Evolutionary conservation across 805 yeast species (phyloP).

Genomic region (Myxozyma melibiosi): DNA sequence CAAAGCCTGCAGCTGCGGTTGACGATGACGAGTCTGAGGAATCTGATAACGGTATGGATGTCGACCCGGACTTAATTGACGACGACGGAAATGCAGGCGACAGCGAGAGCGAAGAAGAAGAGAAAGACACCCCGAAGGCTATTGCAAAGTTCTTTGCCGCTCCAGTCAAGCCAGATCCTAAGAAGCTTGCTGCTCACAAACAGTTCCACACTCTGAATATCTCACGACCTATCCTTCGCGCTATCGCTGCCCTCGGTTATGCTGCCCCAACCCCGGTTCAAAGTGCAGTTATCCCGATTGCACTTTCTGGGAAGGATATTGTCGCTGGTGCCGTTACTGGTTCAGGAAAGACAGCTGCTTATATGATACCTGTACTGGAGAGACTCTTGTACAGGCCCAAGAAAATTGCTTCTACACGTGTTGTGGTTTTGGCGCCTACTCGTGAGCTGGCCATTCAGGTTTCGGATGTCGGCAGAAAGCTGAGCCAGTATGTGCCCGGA

Average conservation of each 20-base stretch:
- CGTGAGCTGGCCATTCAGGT: slow-evolving; percentile 98
- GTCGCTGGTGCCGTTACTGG: slow-evolving; percentile 99
- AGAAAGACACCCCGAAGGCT: slow-evolving; percentile 76
- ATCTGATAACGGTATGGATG: slow-evolving; percentile 38
- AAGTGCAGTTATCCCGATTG: slow-evolving; percentile 89
- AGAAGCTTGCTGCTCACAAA: slow-evolving; percentile 55
- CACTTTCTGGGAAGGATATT: slow-evolving; percentile 89
- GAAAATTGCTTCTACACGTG: slow-evolving; percentile 84
- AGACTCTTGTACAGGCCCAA: slow-evolving; percentile 87
- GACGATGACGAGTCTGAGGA: slow-evolving; percentile 44
- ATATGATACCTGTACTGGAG: slow-evolving; percentile 93
- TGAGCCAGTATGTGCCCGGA: slow-evolving; percentile 74
- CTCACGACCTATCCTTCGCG: slow-evolving; percentile 88
- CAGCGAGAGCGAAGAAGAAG: slow-evolving; percentile 43
- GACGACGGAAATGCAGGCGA: slow-evolving; percentile 44
- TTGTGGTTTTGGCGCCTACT: slow-evolving; percentile 88
- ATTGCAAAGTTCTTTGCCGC: slow-evolving; percentile 76
- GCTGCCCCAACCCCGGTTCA: slow-evolving; percentile 93
- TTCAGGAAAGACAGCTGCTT: slow-evolving; percentile 99
- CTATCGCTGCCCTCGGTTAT: slow-evolving; percentile 78
- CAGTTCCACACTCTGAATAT: slow-evolving; percentile 76
- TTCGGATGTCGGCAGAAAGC: slow-evolving; percentile 84
- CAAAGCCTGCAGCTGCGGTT: slow-evolving; percentile 41
- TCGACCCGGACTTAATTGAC: slow-evolving; percentile 41
- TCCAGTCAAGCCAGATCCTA: slow-evolving; percentile 54